Conservation (phyloP, 768 basidiomycete genomes). For the Aureoboletus auriporus region DNA sequence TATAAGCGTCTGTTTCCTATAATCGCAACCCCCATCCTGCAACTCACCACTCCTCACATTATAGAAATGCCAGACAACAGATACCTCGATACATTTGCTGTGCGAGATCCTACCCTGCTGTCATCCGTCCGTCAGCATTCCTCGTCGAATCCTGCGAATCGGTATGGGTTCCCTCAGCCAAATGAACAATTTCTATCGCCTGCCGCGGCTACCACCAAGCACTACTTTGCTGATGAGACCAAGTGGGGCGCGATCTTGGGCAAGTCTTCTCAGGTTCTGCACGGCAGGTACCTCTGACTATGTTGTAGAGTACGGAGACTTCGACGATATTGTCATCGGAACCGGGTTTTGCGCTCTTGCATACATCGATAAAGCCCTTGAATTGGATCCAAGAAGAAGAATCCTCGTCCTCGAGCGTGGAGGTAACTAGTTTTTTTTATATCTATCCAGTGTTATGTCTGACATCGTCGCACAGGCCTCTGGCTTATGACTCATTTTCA, state of each 20-base stretch:
- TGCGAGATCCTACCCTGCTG: background rate
- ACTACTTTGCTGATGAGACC: conserved; percentile 6
- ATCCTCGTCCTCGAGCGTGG: conserved; percentile 18
- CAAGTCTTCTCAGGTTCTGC: background rate
- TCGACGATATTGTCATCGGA: conserved; percentile 10
- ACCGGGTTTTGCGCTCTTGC: conserved; percentile 16
- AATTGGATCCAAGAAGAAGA: conserved; percentile 9
- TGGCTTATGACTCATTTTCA: conserved; percentile 12
- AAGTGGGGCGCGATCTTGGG: conserved; percentile 6
- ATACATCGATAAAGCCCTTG: conserved; percentile 14
- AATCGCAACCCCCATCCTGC: background rate
- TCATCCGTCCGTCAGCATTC: background rate
- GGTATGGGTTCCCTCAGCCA: conserved; percentile 6
- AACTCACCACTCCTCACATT: background rate
- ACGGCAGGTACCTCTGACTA: background rate
- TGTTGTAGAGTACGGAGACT: conserved; percentile 3
- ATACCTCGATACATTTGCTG: background rate
- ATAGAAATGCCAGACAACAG: background rate
- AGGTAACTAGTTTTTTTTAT: background rate
- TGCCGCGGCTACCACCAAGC: background rate
- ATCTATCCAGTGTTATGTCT: background rate
- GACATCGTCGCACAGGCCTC: background rate
- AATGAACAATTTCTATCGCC: conserved; percentile 1
- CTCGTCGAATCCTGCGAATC: background rate
- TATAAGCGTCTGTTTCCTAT: background rate